Evolutionary conservation across 2,329 filamentous ascomycete genomes (phyloP).

Genomic region (Aspergillus versicolor): DNA sequence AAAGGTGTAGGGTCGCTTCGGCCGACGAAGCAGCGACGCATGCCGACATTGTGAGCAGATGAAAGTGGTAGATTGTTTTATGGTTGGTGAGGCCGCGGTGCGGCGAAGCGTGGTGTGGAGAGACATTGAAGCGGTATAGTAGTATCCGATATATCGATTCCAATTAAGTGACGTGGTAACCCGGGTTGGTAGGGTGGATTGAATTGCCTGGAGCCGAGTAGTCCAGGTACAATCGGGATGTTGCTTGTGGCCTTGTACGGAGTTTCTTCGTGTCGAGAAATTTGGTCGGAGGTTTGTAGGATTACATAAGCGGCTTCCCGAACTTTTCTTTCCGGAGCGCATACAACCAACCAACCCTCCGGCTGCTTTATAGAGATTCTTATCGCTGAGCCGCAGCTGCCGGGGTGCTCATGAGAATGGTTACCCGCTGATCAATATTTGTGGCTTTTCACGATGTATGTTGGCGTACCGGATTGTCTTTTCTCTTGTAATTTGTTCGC

Average conservation of each 20-base stretch:
- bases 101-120: conserved; percentile 38
- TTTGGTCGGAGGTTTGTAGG: conserved; percentile 22
- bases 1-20: conserved; percentile 92
- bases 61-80: conserved; percentile 37
- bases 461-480: conserved; percentile 8
- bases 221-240: background rate
- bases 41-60: conserved; percentile 66
- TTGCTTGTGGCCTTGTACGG: conserved; percentile 1
- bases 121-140: conserved; percentile 26
- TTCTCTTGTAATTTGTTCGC: conserved; percentile 4
- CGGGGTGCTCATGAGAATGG: background rate
- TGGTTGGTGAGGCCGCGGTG: conserved; percentile 28
- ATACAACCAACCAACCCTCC: background rate
- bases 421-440: background rate
- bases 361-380: background rate
- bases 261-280: conserved; percentile 28
- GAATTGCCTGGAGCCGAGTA: background rate
- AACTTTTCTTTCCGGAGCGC: conserved; percentile 17
- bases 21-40: conserved; percentile 81
- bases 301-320: conserved; percentile 33
- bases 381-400: background rate
- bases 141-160: background rate
- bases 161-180: background rate
- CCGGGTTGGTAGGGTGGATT: background rate
- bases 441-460: conserved; percentile 23